Conservation (phyloP, 2,329 filamentous ascomycete species). For the Beauveria caledonica region DNA sequence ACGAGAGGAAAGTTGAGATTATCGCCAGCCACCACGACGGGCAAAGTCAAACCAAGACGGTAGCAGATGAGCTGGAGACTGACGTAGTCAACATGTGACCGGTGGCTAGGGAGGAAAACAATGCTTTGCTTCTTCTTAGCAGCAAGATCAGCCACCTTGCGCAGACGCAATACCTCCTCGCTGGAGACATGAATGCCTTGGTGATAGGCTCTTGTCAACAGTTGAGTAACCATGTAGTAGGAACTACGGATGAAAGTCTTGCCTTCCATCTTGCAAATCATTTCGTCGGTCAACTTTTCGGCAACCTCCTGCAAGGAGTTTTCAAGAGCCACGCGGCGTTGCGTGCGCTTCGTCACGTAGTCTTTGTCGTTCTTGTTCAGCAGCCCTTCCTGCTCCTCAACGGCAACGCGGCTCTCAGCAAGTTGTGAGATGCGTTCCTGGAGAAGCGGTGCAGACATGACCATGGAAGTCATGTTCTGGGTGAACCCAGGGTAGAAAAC, state of each 20-base stretch:
- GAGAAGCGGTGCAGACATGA: conserved; percentile 69
- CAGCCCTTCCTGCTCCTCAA: conserved; percentile 70
- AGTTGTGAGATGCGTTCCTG: conserved; percentile 67
- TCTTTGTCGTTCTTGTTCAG: conserved; percentile 49
- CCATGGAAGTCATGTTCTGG: conserved; percentile 75
- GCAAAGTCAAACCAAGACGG: conserved; percentile 77
- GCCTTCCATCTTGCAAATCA: conserved; percentile 99
- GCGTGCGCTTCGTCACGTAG: conserved; percentile 40
- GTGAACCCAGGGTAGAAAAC: conserved; percentile 90
- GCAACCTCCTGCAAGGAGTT: conserved; percentile 69
- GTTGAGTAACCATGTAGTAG: conserved; percentile 81
- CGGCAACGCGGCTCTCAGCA: conserved; percentile 62
- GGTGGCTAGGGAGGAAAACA: conserved; percentile 89
- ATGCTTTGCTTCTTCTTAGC: conserved; percentile 87
- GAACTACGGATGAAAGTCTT: conserved; percentile 85
- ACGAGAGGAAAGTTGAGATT: conserved; percentile 93
- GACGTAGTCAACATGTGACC: conserved; percentile 94
- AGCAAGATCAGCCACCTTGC: conserved; percentile 75
- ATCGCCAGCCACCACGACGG: conserved; percentile 88
- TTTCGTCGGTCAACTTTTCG: conserved; percentile 79
- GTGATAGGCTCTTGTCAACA: conserved; percentile 88
- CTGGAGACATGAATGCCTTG: conserved; percentile 95
- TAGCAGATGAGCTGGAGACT: conserved; percentile 94
- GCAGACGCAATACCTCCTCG: conserved; percentile 78
- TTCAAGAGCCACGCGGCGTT: conserved; percentile 58